Conservation (phyloP, 768 basidiomycete genomes). For the Inosperma sp. region DNA sequence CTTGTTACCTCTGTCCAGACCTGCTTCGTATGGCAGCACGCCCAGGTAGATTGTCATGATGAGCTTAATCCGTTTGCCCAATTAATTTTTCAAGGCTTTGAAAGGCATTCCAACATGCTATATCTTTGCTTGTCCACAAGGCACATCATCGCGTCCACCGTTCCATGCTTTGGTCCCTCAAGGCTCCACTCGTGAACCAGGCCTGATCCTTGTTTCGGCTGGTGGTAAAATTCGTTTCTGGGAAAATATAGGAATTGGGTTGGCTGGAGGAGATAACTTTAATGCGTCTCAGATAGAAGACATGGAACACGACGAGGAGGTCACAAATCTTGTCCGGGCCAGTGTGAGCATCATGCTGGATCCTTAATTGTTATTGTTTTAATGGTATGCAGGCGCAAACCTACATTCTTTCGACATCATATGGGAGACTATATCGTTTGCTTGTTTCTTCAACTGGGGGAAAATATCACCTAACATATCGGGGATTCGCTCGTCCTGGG, state of each 20-base stretch:
- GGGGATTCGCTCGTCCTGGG: conserved; percentile 55
- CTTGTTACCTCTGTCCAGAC: conserved; percentile 66
- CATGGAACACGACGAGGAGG: conserved; percentile 50
- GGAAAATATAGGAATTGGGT: conserved; percentile 81
- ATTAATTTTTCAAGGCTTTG: conserved; percentile 39
- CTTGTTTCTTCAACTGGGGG: conserved; percentile 63
- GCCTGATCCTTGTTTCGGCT: conserved; percentile 72
- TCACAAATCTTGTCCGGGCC: conserved; percentile 62
- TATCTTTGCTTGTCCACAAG: conserved; percentile 68
- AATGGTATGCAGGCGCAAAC: conserved; percentile 47
- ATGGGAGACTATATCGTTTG: conserved; percentile 61
- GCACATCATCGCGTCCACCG: conserved; percentile 39
- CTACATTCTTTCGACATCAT: conserved; percentile 65
- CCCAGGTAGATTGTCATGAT: conserved; percentile 43
- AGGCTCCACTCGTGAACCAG: conserved; percentile 71
- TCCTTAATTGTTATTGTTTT: background rate
- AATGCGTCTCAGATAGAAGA: conserved; percentile 45
- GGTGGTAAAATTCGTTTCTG: conserved; percentile 78
- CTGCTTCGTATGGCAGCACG: conserved; percentile 83
- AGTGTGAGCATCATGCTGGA: conserved; percentile 42
- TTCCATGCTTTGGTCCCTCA: conserved; percentile 66
- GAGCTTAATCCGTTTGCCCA: background rate
- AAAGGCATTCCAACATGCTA: conserved; percentile 77
- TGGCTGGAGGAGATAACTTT: conserved; percentile 73
- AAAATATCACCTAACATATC: conserved; percentile 55